These are phyloP conservation scores for Scutellaria minor DNA, from an alignment of 257 asterid species.

Conservation along the genomic window DNA sequence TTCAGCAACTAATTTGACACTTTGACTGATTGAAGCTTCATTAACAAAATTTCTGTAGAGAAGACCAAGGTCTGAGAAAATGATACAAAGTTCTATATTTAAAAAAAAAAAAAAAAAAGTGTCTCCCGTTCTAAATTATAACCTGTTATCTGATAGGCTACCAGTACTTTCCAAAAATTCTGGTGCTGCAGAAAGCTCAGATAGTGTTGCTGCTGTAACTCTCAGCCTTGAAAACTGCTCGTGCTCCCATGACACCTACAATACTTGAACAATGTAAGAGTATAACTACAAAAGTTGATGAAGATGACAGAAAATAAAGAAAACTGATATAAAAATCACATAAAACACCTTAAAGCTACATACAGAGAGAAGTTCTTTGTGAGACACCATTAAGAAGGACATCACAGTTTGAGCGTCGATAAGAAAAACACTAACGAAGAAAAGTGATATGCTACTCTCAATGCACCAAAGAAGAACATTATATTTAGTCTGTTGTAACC, in stretches of 20 bases:
- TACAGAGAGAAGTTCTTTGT: no score
- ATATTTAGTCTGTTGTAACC: no score
- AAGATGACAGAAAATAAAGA: constrained; percentile 14
- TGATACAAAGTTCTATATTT: constrained; percentile 15
- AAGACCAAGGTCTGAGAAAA: constrained; percentile 38
- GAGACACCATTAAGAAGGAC: no score
- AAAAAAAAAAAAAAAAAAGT: background rate
- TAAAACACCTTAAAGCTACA: background rate
- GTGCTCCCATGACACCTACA: constrained; percentile 99
- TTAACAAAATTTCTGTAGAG: constrained; percentile 57
- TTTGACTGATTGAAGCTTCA: constrained; percentile 70
- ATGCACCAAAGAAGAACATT: no score
- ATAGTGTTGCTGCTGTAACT: constrained; percentile 93
- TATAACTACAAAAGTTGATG: constrained; percentile 28
- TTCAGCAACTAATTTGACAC: constrained; percentile 90
- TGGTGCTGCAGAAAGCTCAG: constrained; percentile 79
- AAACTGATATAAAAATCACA: constrained; percentile 4
- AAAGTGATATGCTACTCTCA: no score
- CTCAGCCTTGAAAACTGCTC: constrained; percentile 93
- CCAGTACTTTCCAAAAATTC: constrained; percentile 84
- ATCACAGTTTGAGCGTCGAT: no score
- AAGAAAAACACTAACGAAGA: no score
- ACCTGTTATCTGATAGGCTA: constrained; percentile 85
- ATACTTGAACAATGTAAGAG: constrained; percentile 42
- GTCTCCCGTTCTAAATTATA: constrained; percentile 28